Conservation (phyloP, 2,329 filamentous ascomycete species). For the Cercospora brassicicola region DNA sequence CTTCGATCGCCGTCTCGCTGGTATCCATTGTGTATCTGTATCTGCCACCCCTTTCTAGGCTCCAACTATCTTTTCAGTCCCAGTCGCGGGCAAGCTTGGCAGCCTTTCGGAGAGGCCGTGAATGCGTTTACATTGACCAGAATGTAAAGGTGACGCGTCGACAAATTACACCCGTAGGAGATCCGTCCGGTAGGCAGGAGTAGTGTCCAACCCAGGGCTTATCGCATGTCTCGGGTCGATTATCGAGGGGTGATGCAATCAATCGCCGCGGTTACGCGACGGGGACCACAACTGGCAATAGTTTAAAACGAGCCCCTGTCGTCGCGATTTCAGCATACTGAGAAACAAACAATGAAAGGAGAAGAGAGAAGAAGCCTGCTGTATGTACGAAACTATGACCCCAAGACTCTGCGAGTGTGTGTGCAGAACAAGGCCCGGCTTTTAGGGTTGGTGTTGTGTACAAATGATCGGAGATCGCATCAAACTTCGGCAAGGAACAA, state of each 20-base stretch:
- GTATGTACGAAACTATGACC: conserved; percentile 5
- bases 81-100: neutral
- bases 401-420: neutral
- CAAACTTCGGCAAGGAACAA: conserved; percentile 7
- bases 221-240: conserved; percentile 5
- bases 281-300: neutral
- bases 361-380: neutral
- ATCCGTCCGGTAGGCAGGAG: neutral
- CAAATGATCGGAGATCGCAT: conserved; percentile 4
- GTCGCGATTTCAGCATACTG: neutral
- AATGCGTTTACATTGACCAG: conserved; percentile 1
- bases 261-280: neutral
- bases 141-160: neutral
- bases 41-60: neutral
- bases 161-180: neutral
- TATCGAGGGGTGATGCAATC: conserved; percentile 1
- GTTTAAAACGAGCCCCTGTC: neutral
- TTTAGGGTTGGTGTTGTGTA: conserved; percentile 1
- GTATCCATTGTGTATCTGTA: conserved; percentile 31
- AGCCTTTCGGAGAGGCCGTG: neutral
- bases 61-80: neutral
- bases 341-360: neutral
- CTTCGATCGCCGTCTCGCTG: conserved; percentile 37
- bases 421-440: conserved; percentile 1
- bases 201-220: neutral